A percentile compares a stretch with the other conserved stretches of the same genome.
These are phyloP conservation scores for Coemansia sp. DNA, from an alignment of 192 early-diverging fungal genomes.

Conservation along the genomic window DNA sequence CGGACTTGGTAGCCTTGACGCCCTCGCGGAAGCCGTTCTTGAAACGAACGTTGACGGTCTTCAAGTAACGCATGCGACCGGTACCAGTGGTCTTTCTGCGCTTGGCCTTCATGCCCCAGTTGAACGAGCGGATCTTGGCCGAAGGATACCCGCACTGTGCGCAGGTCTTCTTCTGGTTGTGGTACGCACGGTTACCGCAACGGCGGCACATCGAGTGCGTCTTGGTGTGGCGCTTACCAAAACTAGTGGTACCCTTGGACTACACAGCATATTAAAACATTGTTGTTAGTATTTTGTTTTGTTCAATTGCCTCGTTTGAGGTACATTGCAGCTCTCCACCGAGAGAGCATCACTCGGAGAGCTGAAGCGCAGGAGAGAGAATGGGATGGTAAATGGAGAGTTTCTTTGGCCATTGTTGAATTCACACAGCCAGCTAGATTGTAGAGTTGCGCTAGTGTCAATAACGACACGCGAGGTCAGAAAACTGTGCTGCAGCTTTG, in stretches of 20 bases:
- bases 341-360: not conserved
- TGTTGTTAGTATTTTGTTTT: not conserved
- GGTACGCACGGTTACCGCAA: slow-evolving; percentile 96
- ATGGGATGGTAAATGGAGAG: not conserved
- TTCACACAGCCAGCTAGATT: no score
- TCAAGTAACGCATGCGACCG: slow-evolving; percentile 96
- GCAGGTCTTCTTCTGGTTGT: slow-evolving; percentile 99
- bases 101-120: slow-evolving; percentile 95
- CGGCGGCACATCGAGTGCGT: slow-evolving; percentile 97
- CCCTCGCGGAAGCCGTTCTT: slow-evolving; percentile 98
- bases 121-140: slow-evolving; percentile 95
- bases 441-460: no score
- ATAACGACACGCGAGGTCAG: no score
- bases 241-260: slow-evolving; percentile 98
- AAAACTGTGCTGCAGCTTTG: no score
- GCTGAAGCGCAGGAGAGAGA: not conserved
- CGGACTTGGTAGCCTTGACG: slow-evolving; percentile 27
- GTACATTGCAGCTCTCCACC: not conserved
- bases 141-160: slow-evolving; percentile 98
- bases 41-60: slow-evolving; percentile 86
- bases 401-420: no score
- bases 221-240: slow-evolving; percentile 99
- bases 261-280: slow-evolving; percentile 2
- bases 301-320: not conserved
- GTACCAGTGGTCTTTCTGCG: slow-evolving; percentile 99